These are phyloP conservation scores for Cystobasidium tubakii DNA, from an alignment of 768 basidiomycete genomes.

Conservation along the genomic window DNA sequence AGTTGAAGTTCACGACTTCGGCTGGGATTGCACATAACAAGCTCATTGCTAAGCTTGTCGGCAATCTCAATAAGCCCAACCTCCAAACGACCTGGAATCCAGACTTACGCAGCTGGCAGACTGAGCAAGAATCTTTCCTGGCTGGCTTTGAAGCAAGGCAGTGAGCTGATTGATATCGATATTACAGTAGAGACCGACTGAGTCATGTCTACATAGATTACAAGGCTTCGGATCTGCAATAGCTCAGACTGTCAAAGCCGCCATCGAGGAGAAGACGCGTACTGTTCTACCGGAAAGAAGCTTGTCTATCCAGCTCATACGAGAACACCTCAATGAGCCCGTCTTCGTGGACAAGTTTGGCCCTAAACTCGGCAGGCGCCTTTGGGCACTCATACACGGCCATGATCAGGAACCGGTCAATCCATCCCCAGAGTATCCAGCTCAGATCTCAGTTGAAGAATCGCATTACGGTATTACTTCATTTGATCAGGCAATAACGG, in stretches of 20 bases:
- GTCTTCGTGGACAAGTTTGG: conserved; percentile 34
- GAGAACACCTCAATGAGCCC: not conserved
- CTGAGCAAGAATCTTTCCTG: conserved; percentile 27
- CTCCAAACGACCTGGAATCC: conserved; percentile 42
- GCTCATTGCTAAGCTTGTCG: conserved; percentile 42
- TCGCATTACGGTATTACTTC: conserved; percentile 32
- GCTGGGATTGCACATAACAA: conserved; percentile 43
- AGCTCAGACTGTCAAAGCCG: not conserved
- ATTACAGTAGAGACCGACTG: not conserved
- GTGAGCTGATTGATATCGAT: not conserved
- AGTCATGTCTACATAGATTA: not conserved
- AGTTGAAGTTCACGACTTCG: conserved; percentile 41
- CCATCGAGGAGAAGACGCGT: not conserved
- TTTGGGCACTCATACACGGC: conserved; percentile 40
- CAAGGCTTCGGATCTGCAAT: conserved; percentile 38
- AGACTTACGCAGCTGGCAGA: not conserved
- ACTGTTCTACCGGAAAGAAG: not conserved
- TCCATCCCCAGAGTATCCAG: conserved; percentile 42
- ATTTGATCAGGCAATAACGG: conserved; percentile 14
- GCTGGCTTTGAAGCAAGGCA: conserved; percentile 33
- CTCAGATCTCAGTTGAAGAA: conserved; percentile 43
- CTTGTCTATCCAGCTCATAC: conserved; percentile 36
- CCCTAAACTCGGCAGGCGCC: conserved; percentile 34
- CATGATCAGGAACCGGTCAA: conserved; percentile 41
- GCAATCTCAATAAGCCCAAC: conserved; percentile 43